Evolutionary conservation across 2,329 filamentous ascomycete genomes (phyloP), one percentile per base, ranked within the genome.

Genomic region (Fusarium pseudonygamai): DNA sequence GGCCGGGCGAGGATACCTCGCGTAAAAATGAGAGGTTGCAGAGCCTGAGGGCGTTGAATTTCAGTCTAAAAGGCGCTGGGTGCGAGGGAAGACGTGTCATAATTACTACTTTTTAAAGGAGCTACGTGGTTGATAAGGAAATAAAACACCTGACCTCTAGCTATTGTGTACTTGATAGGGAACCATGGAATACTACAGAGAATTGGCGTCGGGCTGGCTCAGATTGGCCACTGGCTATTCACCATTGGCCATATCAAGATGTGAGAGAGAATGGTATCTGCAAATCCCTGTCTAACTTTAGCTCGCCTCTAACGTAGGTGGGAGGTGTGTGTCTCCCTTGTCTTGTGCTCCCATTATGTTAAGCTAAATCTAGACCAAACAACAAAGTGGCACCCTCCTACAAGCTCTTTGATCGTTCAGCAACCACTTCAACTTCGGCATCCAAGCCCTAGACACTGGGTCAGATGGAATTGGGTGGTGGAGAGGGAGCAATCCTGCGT

Each of bases 1-100:
- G 83, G 88, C 88, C 63, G 90, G 88, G 75, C 87, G 85, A 75
- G 89, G 87, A 68, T 95, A 91, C 83, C 86, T 94, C 75, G 86
- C 86, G 79, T 92, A 81, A 88, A 65, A 66, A 49, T 60, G 73
- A 34, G 47, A 64, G 30, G 55, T 26, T 57, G 59, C 30, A 45
- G 55, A 62, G 57, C 47, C 50, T 32, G 45, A 50, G 50, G 42
- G 58, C 43, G 43, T 49, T 73, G 46, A 58, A 50, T 60, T 72
- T 66, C 45, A 45, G 46, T 64, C 71, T 67, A 71, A 68, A 71
- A 71, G 73, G 73, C 67, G 76, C 70, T 67, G 58, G 76, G 68
- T 50, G 45, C 32, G 57, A 72, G 61, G 68, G 59, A 72, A 71
- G 75, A 78, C 59, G 72, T 75, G 76, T 77, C 74, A 78, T 78